Conservation (phyloP, 208 protist genomes). For the Endotrypanum monterogeii region DNA sequence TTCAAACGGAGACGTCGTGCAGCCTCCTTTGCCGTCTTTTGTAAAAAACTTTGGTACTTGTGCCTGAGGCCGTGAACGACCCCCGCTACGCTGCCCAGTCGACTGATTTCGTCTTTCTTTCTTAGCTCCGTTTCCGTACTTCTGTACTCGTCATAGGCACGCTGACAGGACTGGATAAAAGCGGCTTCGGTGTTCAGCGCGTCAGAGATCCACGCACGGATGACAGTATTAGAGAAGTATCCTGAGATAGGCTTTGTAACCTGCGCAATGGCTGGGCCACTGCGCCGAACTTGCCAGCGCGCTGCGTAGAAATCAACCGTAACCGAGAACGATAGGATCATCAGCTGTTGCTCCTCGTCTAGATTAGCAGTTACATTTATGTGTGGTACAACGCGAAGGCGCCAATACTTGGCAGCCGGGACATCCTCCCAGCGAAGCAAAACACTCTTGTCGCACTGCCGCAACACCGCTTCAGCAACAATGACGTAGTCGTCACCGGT, state of each 20-base stretch:
- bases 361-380: background rate
- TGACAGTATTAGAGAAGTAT: constrained; percentile 41
- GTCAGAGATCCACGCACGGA: constrained; percentile 45
- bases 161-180: constrained; percentile 53
- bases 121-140: constrained; percentile 54
- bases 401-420: constrained; percentile 17
- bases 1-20: constrained; percentile 1
- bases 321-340: constrained; percentile 10
- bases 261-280: constrained; percentile 5
- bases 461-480: constrained; percentile 24
- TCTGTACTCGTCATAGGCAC: constrained; percentile 60
- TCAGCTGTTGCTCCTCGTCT: constrained; percentile 14
- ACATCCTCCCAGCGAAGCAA: constrained; percentile 41
- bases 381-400: constrained; percentile 15
- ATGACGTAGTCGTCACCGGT: constrained; percentile 73
- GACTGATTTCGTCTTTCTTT: constrained; percentile 39
- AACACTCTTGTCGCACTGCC: constrained; percentile 20
- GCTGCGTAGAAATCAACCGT: constrained; percentile 49
- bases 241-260: background rate
- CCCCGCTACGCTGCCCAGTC: constrained; percentile 44
- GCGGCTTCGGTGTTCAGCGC: constrained; percentile 55
- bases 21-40: constrained; percentile 57
- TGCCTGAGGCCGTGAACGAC: constrained; percentile 39
- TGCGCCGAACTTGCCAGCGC: constrained; percentile 43
- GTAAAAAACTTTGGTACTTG: constrained; percentile 53